Evolutionary conservation across 1,284 basidiomycete species (phyloP), one percentile per base, ranked within the genome.

Genomic region (Microstroma glucosiphilum): DNA sequence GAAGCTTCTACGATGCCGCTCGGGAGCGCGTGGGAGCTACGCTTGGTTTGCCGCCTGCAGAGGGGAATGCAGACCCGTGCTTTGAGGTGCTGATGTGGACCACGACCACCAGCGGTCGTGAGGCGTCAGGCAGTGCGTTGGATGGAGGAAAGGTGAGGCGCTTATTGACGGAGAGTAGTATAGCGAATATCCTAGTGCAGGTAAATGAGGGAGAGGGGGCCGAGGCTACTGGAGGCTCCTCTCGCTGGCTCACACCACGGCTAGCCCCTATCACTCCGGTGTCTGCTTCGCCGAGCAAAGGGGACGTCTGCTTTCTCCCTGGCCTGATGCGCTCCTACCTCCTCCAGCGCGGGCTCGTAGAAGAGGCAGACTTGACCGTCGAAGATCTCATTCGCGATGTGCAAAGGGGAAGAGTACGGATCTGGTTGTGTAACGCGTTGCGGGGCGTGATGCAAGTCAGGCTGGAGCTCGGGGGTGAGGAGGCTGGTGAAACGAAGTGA

Each of bases 11-110:
- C 51, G 51, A 54, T 25, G 6, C 19, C 6, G 51, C 51, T 19
- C 51, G 51, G 7, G 17, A 15, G n/a, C 51, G 51, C 25, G 51
- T 54, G 8, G 25, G 25, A 11, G 51, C 51, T 6, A 48, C 43
- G 21, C 21, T n/a, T 12, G 30, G 30, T 9, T 9, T 37, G 3
- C 30, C 30, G 9, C 46, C 46, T 48, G 17, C 46, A n/a, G 17
- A n/a, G n/a, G 46, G n/a, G 17, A 23, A 48, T 23, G 46, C 46
- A n/a, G 46, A 48, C n/a, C 46, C 46, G n/a, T n/a, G 17, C 46
- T 54, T 54, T 13, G 51, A 54, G 21, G 51, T 54, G 21, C 21
- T 54, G n/a, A 21, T 54, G 21, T 54, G 51, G 51, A 54, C 17
- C n/a, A 17, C 15, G 6, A 17, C 4, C 43, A 48, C 43, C 15